Conservation (phyloP, 2,329 filamentous ascomycete species). For the Colletotrichum karsti region DNA sequence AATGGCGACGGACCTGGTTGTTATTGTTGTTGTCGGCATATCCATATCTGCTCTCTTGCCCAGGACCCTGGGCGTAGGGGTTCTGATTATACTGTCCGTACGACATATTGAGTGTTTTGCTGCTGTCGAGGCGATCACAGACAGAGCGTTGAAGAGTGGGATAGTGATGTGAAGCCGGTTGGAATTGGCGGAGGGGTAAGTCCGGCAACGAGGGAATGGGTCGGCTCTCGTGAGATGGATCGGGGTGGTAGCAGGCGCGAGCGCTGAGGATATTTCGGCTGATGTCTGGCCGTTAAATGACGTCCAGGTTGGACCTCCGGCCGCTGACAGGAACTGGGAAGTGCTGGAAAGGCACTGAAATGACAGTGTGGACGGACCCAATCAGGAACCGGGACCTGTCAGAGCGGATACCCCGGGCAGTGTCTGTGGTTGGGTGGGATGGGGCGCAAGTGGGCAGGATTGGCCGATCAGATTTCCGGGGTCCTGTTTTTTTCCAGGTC, state of each 20-base stretch:
- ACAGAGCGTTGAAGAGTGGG: not conserved
- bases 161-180: not conserved
- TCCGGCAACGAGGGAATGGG: not conserved
- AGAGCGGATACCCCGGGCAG: constrained; percentile 28
- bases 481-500: constrained; percentile 17
- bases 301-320: constrained; percentile 20
- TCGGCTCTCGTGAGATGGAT: constrained; percentile 11
- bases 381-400: constrained; percentile 27
- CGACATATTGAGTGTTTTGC: constrained; percentile 57
- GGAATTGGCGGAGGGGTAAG: not conserved
- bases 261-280: constrained; percentile 23
- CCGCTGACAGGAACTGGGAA: constrained; percentile 28
- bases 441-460: constrained; percentile 19
- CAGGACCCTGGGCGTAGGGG: constrained; percentile 66
- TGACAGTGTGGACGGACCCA: constrained; percentile 24
- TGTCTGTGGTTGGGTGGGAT: constrained; percentile 27
- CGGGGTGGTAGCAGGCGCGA: constrained; percentile 8
- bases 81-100: constrained; percentile 71
- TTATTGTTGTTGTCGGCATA: constrained; percentile 38
- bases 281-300: constrained; percentile 29
- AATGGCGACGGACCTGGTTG: constrained; percentile 47
- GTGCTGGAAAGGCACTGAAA: constrained; percentile 24
- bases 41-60: constrained; percentile 55
- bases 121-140: not conserved
- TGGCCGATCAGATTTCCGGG: constrained; percentile 27